Evolutionary conservation across 2,329 filamentous ascomycete species (phyloP), one percentile per base, ranked within the genome.

Genomic region (Knufia fluminis): DNA sequence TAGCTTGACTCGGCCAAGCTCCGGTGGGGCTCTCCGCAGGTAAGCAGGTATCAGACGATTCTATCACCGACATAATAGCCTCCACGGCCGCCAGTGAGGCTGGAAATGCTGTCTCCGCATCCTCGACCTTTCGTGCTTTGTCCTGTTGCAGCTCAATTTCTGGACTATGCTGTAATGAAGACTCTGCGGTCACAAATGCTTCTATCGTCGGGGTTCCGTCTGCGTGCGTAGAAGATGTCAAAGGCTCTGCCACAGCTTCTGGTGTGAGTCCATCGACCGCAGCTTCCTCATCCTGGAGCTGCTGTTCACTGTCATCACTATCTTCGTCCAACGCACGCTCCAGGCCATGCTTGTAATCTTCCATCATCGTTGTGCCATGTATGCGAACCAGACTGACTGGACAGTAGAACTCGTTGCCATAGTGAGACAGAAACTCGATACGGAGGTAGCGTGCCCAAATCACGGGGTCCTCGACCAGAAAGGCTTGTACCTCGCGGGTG

Each of bases 351-450:
- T 86, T 87, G 50, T 91, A 90, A 64, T 98, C 89, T 60, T 97
- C 80, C 82, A 98, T 85, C 72, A 95, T 92, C 0, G 91, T 85
- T 17, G 82, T 95, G 4, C 92, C 92, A 66, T 98, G 92, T 3
- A 98, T 85, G 48, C 92, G 80, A 47, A 98, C 73, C 16, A 98
- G 69, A 52, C 91, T 96, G 14, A 98, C 72, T 0, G 92, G 92
- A 61, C 92, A 98, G 64, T 95, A 98, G 64, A 86, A 98, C 64
- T 98, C 92, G 59, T 90, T 94, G 7, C 92, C 92, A 64, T 91
- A 98, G 64, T 98, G 91, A 3, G 82, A 88, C 43, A 97, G 66
- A 56, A 97, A 92, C 63, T 98, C 92, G 51, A 98, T 81, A 20
- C 88, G 81, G 36, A 98, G 68, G 67, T 97, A 98, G 55, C 91